Conservation (phyloP, 441 rosid genomes). For the Erodium trifolium region DNA sequence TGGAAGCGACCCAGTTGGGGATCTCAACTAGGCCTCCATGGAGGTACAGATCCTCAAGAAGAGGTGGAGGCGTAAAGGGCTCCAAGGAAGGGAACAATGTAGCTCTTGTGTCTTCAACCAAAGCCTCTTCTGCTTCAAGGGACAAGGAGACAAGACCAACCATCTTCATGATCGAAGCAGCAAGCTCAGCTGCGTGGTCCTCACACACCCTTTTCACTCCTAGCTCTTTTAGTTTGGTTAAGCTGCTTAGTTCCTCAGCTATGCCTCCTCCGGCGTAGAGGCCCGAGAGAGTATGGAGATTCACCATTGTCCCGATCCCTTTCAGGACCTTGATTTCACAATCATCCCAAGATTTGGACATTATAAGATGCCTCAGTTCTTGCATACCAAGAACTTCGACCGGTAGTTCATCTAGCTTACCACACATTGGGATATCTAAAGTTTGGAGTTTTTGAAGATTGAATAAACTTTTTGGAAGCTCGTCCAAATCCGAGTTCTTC, state of each 20-base stretch:
- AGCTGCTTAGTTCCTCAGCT: conserved; percentile 16
- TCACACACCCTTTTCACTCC: conserved; percentile 12
- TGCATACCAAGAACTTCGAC: conserved; percentile 12
- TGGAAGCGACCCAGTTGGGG: conserved; percentile 18
- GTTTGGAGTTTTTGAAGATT: conserved; percentile 22
- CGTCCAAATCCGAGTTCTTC: conserved; percentile 7
- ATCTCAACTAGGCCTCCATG: conserved; percentile 11
- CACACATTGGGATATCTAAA: conserved; percentile 14
- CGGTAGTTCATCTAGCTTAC: not conserved
- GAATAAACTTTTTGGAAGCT: conserved; percentile 18
- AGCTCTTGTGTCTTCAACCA: not conserved
- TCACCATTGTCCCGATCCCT: conserved; percentile 7
- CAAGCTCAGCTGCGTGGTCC: conserved; percentile 18
- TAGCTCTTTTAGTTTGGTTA: conserved; percentile 19
- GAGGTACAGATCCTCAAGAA: conserved; percentile 10
- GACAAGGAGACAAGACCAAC: conserved; percentile 12
- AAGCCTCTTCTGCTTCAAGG: conserved; percentile 7
- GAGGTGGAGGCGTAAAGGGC: conserved; percentile 15
- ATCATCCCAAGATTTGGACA: not conserved
- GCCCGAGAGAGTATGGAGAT: conserved; percentile 13
- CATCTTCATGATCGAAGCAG: conserved; percentile 16
- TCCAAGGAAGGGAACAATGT: conserved; percentile 17
- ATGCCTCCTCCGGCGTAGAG: conserved; percentile 20
- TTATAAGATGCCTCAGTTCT: conserved; percentile 19
- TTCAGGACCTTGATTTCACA: conserved; percentile 13